Evolutionary conservation across 2,329 filamentous ascomycete species (phyloP).

Genomic region (Arachnomyces sp.): DNA sequence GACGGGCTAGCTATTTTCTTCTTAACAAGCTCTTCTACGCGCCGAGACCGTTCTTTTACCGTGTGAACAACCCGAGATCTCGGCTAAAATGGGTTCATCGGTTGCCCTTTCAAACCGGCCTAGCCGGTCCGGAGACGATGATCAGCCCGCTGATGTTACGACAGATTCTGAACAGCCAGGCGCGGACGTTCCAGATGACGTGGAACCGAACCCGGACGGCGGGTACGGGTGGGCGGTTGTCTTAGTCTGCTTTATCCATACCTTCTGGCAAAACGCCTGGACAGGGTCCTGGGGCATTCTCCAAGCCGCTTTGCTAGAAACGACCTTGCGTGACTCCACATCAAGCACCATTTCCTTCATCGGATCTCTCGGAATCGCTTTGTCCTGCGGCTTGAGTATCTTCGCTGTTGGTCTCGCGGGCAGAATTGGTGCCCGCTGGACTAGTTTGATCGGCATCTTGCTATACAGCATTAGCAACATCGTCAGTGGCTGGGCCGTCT

Average conservation of each 20-base stretch:
- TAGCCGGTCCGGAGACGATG: no score
- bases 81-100: no score
- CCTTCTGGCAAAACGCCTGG: slow-evolving; percentile 52
- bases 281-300: slow-evolving; percentile 55
- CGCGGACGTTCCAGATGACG: no score
- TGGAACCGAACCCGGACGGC: slow-evolving; percentile 37
- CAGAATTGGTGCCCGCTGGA: slow-evolving; percentile 41
- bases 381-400: slow-evolving; percentile 47
- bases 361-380: slow-evolving; percentile 46
- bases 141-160: no score
- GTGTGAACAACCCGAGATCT: no score
- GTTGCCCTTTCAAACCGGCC: no score
- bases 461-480: slow-evolving; percentile 46
- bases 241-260: slow-evolving; percentile 41
- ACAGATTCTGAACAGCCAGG: no score
- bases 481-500: slow-evolving; percentile 40
- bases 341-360: slow-evolving; percentile 53
- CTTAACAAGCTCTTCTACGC: no score
- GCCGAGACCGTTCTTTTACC: no score
- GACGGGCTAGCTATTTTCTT: no score
- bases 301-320: slow-evolving; percentile 49
- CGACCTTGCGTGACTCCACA: slow-evolving; percentile 32
- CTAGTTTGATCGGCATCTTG: slow-evolving; percentile 43
- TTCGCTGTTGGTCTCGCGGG: slow-evolving; percentile 47
- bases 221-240: slow-evolving; percentile 54